A percentile compares a stretch with the other conserved stretches of the same genome.
These are phyloP conservation scores for Dothideomycetes sp. DNA, from an alignment of 2,329 filamentous ascomycete genomes.

Conservation along the genomic window DNA sequence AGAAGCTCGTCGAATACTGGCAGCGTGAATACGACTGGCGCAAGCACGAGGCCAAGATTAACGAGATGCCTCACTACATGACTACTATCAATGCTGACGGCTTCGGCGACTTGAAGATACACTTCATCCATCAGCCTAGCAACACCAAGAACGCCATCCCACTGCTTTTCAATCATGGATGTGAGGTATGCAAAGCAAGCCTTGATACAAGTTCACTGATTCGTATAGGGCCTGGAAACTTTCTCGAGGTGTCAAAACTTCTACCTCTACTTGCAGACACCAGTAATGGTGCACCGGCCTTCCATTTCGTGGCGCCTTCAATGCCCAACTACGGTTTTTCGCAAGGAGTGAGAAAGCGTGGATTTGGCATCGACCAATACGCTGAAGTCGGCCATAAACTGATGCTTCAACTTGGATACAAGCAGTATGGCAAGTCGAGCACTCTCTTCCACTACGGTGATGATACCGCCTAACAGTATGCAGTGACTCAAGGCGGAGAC, in stretches of 20 bases:
- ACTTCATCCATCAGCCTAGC: constrained; percentile 55
- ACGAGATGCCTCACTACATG: constrained; percentile 51
- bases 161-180: constrained; percentile 59
- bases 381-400: constrained; percentile 57
- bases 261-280: constrained; percentile 46
- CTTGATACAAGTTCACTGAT: neutral
- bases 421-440: constrained; percentile 42
- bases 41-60: constrained; percentile 48
- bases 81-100: constrained; percentile 46
- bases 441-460: too few species aligned
- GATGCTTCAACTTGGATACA: constrained; percentile 60
- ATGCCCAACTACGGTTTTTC: constrained; percentile 51
- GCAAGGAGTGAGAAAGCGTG: constrained; percentile 38
- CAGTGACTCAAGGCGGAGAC: constrained; percentile 53
- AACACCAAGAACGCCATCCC: constrained; percentile 47
- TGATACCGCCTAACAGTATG: neutral
- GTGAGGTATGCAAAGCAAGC: constrained; percentile 16
- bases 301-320: constrained; percentile 43
- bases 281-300: constrained; percentile 42
- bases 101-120: constrained; percentile 51
- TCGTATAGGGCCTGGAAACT: constrained; percentile 50
- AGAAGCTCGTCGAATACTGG: constrained; percentile 51
- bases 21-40: constrained; percentile 52
- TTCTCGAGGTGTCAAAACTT: constrained; percentile 56
- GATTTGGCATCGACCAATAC: constrained; percentile 52